Evolutionary conservation across 352 stramenopile species (phyloP).

Genomic region (Globisporangium solare): DNA sequence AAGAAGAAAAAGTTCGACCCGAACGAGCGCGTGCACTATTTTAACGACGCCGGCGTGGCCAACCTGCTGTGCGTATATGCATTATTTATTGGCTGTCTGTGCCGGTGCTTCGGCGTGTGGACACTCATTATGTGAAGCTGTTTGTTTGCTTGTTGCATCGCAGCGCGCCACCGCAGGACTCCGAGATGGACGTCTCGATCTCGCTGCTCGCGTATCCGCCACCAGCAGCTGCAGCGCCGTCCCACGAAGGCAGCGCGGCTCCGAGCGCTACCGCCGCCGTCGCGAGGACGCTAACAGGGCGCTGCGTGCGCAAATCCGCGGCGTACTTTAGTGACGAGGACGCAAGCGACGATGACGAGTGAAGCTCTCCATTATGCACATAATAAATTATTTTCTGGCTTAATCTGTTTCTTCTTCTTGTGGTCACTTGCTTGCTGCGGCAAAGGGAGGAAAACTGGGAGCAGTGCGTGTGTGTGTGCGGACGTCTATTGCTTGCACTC

Average conservation of each 20-base stretch:
- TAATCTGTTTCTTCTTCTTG: background rate
- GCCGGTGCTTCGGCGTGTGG: background rate
- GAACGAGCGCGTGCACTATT: conserved; percentile 57
- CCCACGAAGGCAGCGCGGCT: background rate
- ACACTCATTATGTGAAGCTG: background rate
- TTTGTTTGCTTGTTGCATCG: conserved; percentile 4
- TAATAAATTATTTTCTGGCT: conserved; percentile 27
- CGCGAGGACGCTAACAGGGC: conserved; percentile 6
- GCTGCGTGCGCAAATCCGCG: conserved; percentile 30
- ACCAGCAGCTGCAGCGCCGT: background rate
- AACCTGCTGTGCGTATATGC: conserved; percentile 54
- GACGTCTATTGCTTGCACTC: conserved; percentile 1
- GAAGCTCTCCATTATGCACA: conserved; percentile 2
- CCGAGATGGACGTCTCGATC: conserved; percentile 54
- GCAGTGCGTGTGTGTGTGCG: background rate
- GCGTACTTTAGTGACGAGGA: conserved; percentile 82
- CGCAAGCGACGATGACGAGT: conserved; percentile 49
- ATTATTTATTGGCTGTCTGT: too few relatives aligned
- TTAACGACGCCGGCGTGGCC: conserved; percentile 55
- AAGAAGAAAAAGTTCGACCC: conserved; percentile 63
- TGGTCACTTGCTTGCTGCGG: too few relatives aligned
- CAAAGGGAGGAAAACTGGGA: too few relatives aligned
- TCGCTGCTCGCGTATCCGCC: conserved; percentile 67
- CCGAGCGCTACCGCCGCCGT: too few relatives aligned
- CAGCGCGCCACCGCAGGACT: conserved; percentile 43